Conservation (phyloP, 2,329 filamentous ascomycete genomes). For the Nigrograna mackinnonii region DNA sequence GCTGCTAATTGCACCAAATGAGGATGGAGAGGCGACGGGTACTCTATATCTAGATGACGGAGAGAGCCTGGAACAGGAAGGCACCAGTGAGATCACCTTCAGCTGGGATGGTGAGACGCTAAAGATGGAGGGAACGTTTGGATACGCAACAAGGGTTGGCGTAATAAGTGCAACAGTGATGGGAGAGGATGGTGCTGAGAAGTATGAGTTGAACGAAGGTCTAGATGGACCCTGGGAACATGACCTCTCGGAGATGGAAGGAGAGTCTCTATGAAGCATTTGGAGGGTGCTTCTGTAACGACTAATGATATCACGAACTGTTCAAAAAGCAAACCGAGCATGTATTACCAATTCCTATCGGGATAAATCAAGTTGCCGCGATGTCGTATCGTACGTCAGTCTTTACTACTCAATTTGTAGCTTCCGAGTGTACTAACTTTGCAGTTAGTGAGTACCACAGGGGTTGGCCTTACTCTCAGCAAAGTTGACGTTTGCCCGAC, state of each 20-base stretch:
- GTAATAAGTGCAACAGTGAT: constrained; percentile 28
- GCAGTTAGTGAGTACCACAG: too few species aligned
- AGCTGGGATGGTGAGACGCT: constrained; percentile 59
- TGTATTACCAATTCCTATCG: too few species aligned
- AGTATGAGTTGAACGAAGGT: constrained; percentile 25
- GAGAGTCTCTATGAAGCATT: background rate
- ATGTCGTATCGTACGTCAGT: too few species aligned
- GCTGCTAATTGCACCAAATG: constrained; percentile 68
- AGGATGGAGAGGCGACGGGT: constrained; percentile 66
- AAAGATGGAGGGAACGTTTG: constrained; percentile 58
- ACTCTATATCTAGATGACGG: constrained; percentile 79
- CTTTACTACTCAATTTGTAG: too few species aligned
- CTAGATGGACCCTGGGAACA: constrained; percentile 23
- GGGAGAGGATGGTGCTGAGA: constrained; percentile 16
- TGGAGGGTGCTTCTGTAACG: too few species aligned
- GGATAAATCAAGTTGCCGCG: too few species aligned
- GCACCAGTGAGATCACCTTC: constrained; percentile 63
- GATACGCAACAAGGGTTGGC: constrained; percentile 42
- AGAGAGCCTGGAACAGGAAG: constrained; percentile 63
- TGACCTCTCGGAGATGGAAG: constrained; percentile 14
- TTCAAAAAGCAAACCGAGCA: too few species aligned
- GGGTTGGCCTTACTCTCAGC: too few species aligned
- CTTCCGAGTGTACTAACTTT: too few species aligned
- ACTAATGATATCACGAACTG: too few species aligned
- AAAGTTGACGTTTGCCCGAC: too few species aligned